These are phyloP conservation scores for Metschnikowia kofuensis DNA, from an alignment of 805 yeast species.

Conservation along the genomic window DNA sequence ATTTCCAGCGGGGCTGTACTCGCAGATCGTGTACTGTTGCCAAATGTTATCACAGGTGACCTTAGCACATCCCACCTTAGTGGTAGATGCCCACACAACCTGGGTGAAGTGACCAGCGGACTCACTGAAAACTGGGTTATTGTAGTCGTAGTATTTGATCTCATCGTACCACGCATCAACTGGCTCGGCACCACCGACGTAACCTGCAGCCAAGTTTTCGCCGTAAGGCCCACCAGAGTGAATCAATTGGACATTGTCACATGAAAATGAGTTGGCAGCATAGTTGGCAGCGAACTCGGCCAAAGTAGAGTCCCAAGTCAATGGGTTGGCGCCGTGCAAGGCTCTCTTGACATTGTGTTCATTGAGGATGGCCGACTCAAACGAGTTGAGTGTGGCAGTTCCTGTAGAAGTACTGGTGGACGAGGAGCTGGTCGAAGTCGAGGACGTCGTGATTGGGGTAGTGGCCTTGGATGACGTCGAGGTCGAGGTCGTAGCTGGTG, in stretches of 20 bases:
- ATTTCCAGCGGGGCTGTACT: constrained; percentile 58
- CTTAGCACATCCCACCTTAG: constrained; percentile 65
- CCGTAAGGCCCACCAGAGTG: constrained; percentile 72
- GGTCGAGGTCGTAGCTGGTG: neutral
- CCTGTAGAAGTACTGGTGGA: constrained; percentile 1
- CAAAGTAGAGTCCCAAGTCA: constrained; percentile 34
- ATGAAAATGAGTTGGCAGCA: constrained; percentile 48
- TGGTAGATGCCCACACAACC: constrained; percentile 62
- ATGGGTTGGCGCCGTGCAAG: constrained; percentile 29
- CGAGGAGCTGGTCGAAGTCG: neutral
- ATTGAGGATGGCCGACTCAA: constrained; percentile 29
- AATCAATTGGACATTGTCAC: constrained; percentile 55
- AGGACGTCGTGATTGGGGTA: constrained; percentile 1
- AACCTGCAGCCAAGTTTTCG: constrained; percentile 75
- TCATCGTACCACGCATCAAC: constrained; percentile 78
- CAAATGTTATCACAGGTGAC: constrained; percentile 46
- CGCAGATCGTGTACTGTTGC: constrained; percentile 68
- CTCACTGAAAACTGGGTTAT: constrained; percentile 47
- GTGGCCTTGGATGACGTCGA: neutral
- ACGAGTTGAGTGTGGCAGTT: constrained; percentile 14
- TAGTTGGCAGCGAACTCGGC: constrained; percentile 37
- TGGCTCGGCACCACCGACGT: constrained; percentile 51
- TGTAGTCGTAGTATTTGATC: constrained; percentile 52
- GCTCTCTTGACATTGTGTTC: constrained; percentile 39
- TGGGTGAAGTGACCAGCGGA: constrained; percentile 80